Evolutionary conservation across 2,329 filamentous ascomycete species (phyloP).

Genomic region (Trichophyton schoenleinii): DNA sequence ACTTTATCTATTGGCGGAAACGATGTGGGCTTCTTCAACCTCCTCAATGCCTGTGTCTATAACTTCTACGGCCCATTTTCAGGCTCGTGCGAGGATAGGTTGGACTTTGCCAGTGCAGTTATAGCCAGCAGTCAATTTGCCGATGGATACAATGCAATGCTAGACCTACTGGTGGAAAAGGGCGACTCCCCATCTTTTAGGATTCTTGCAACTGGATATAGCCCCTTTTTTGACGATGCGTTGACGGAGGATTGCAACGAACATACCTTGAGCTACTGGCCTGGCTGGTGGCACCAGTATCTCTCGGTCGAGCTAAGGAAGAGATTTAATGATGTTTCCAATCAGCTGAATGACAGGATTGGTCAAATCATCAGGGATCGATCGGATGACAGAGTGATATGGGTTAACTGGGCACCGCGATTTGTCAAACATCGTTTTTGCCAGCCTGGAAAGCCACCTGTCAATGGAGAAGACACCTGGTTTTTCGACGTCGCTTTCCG

Average conservation of each 20-base stretch:
- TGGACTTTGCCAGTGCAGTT: not conserved
- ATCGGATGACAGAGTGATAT: constrained; percentile 14
- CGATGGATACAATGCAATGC: constrained; percentile 13
- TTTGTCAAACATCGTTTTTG: constrained; percentile 21
- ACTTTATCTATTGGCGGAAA: not conserved
- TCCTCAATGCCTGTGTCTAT: constrained; percentile 21
- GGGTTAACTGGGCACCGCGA: constrained; percentile 17
- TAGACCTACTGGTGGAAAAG: constrained; percentile 15
- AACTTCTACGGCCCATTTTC: constrained; percentile 14
- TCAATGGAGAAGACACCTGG: constrained; percentile 15
- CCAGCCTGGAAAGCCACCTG: constrained; percentile 13
- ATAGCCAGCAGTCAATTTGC: constrained; percentile 12
- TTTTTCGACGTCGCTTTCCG: constrained; percentile 18
- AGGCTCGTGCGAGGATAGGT: constrained; percentile 7
- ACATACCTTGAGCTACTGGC: constrained; percentile 11
- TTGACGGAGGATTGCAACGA: constrained; percentile 13
- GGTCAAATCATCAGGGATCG: constrained; percentile 15
- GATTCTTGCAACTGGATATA: constrained; percentile 15
- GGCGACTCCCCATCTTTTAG: constrained; percentile 18
- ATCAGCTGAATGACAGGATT: constrained; percentile 18
- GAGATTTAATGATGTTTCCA: constrained; percentile 16
- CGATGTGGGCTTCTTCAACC: constrained; percentile 18
- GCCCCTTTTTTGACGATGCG: constrained; percentile 17
- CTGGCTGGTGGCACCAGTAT: constrained; percentile 6
- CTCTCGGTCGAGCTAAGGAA: constrained; percentile 16